Conservation (phyloP, 1,139 yeast species). For the Casaregolazyma lundiana region DNA sequence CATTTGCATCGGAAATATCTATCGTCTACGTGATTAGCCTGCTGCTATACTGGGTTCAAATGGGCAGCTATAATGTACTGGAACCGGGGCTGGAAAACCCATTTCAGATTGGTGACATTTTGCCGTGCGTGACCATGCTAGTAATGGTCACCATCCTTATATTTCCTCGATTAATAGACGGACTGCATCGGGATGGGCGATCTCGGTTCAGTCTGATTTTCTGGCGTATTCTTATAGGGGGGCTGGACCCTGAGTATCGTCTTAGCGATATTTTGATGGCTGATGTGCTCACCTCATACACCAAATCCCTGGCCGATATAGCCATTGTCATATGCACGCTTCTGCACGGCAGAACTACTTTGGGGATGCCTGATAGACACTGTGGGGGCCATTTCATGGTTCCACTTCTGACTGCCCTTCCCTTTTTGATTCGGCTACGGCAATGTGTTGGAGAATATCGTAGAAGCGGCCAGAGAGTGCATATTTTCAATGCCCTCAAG, state of each 20-base stretch:
- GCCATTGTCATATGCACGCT: conserved; percentile 45
- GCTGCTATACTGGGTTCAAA: conserved; percentile 17
- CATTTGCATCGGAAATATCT: conserved; percentile 25
- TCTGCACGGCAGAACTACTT: conserved; percentile 24
- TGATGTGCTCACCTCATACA: conserved; percentile 76
- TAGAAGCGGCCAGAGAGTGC: conserved; percentile 46
- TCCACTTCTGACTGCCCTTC: conserved; percentile 50
- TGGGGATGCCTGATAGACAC: conserved; percentile 33
- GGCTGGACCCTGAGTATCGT: conserved; percentile 50
- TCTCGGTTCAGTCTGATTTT: conserved; percentile 38
- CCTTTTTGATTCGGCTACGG: conserved; percentile 65
- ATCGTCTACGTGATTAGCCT: conserved; percentile 24
- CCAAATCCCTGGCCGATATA: conserved; percentile 69
- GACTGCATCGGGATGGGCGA: conserved; percentile 29
- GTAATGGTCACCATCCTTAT: conserved; percentile 27
- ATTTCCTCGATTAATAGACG: conserved; percentile 23
- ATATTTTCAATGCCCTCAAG: conserved; percentile 67
- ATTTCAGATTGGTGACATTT: conserved; percentile 19
- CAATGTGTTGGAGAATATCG: conserved; percentile 75
- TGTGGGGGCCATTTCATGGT: conserved; percentile 43
- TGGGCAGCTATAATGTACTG: conserved; percentile 19
- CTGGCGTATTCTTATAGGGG: conserved; percentile 52
- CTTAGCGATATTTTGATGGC: conserved; percentile 76
- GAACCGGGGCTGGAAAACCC: conserved; percentile 16
- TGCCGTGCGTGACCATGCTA: conserved; percentile 36